Evolutionary conservation across 1,284 basidiomycete genomes (phyloP).

Genomic region (Pseudozyma hubeiensis): DNA sequence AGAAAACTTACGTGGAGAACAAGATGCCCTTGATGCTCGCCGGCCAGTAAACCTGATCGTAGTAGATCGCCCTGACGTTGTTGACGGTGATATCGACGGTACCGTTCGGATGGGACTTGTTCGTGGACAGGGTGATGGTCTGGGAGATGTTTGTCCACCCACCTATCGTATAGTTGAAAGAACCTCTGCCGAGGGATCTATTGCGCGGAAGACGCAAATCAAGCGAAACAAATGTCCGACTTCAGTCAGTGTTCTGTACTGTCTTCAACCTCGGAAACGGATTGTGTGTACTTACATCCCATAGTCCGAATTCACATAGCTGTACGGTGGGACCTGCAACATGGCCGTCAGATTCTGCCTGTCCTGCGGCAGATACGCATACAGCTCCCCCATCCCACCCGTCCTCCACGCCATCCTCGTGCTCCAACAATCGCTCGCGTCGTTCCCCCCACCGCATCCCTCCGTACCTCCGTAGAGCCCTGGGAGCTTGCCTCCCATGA

Average conservation of each 20-base stretch:
- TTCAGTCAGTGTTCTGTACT: not conserved
- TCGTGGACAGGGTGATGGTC: constrained; percentile 26
- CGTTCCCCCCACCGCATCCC: constrained; percentile 70
- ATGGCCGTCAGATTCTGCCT: constrained; percentile 30
- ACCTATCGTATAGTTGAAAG: constrained; percentile 21
- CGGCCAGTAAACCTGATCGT: constrained; percentile 41
- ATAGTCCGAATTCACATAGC: constrained; percentile 43
- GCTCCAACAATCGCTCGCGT: constrained; percentile 69
- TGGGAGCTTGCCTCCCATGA: constrained; percentile 70
- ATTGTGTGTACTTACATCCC: constrained; percentile 29
- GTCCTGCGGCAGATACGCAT: constrained; percentile 70
- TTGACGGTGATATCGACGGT: constrained; percentile 34
- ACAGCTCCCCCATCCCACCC: constrained; percentile 71
- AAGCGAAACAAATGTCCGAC: no score
- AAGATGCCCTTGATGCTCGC: constrained; percentile 33
- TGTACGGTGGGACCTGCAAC: constrained; percentile 30
- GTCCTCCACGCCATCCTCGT: constrained; percentile 70
- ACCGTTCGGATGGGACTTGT: constrained; percentile 15
- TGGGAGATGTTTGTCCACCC: constrained; percentile 47
- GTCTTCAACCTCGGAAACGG: no score
- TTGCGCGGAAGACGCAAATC: no score
- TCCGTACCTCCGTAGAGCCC: constrained; percentile 70
- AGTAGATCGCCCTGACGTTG: constrained; percentile 19
- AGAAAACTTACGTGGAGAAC: constrained; percentile 41
- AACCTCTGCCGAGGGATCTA: constrained; percentile 49